Evolutionary conservation across 2,329 filamentous ascomycete species (phyloP).

Genomic region (Fusarium illudens): DNA sequence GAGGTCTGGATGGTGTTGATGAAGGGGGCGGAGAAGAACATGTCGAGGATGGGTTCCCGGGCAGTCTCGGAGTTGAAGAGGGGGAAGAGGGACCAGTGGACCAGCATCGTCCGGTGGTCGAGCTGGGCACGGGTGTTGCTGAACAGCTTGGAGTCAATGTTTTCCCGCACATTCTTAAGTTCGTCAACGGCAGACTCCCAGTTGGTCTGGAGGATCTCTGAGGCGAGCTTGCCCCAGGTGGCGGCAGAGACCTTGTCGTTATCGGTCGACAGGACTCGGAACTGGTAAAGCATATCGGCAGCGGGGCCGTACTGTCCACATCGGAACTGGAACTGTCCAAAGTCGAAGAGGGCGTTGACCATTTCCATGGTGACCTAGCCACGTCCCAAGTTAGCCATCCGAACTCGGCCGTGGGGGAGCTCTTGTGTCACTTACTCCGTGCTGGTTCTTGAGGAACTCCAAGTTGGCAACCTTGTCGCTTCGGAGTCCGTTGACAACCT

Average conservation of each 20-base stretch:
- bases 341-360: constrained; percentile 95
- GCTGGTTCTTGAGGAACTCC: constrained; percentile 96
- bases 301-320: constrained; percentile 93
- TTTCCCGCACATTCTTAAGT: constrained; percentile 87
- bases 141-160: constrained; percentile 93
- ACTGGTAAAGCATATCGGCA: constrained; percentile 94
- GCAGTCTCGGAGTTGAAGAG: constrained; percentile 97
- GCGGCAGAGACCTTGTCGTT: constrained; percentile 96
- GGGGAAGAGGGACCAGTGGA: constrained; percentile 98
- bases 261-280: constrained; percentile 96
- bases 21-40: constrained; percentile 96
- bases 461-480: constrained; percentile 99
- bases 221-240: constrained; percentile 97
- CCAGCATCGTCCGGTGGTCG: constrained; percentile 94
- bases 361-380: constrained; percentile 84
- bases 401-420: neutral
- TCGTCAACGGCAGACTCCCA: constrained; percentile 96
- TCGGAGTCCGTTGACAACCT: constrained; percentile 88
- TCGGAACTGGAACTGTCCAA: constrained; percentile 97
- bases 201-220: constrained; percentile 92
- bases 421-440: constrained; percentile 70
- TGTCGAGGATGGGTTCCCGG: constrained; percentile 89
- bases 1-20: constrained; percentile 99
- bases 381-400: constrained; percentile 27
- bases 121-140: constrained; percentile 96